A percentile compares a stretch with the other conserved stretches of the same genome.
phyloP scores from a whole-genome alignment of 169 alveolate genomes.

The Plasmodium billcollinsi region DNA sequence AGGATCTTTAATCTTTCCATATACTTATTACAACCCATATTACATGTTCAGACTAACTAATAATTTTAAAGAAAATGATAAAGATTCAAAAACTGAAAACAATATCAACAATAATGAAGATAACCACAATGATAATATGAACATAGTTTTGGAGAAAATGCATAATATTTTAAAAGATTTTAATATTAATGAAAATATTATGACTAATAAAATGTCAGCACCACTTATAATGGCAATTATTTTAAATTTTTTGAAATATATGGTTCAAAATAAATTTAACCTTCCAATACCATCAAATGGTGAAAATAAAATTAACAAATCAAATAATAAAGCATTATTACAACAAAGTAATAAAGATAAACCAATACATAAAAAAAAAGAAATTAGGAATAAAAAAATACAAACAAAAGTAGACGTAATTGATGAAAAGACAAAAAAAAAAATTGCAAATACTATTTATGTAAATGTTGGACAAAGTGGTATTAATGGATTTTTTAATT shows the following conservation, averaged over 20 bases:
- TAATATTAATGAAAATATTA: not conserved
- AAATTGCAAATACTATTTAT: constrained; percentile 28
- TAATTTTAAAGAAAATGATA: not conserved
- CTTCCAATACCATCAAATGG: too few relatives aligned
- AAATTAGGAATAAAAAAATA: constrained; percentile 35
- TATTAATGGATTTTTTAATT: constrained; percentile 24
- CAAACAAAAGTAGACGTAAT: constrained; percentile 22
- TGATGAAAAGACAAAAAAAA: constrained; percentile 12
- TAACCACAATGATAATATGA: not conserved
- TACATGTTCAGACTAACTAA: constrained; percentile 16
- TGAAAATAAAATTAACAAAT: too few relatives aligned
- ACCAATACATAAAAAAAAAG: constrained; percentile 54
- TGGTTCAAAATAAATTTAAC: too few relatives aligned
- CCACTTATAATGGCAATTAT: too few relatives aligned
- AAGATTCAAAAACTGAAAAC: constrained; percentile 1
- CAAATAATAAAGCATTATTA: not conserved
- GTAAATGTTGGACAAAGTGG: constrained; percentile 71
- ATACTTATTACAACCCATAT: constrained; percentile 56
- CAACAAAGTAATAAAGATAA: not conserved
- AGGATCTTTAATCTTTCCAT: constrained; percentile 2
- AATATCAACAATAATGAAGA: not conserved
- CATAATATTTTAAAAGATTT: not conserved
- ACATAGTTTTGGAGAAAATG: not conserved
- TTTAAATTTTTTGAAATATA: too few relatives aligned
- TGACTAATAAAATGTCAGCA: not conserved